Evolutionary conservation across 2,329 filamentous ascomycete genomes (phyloP).

Genomic region (Cladosporium sp.): DNA sequence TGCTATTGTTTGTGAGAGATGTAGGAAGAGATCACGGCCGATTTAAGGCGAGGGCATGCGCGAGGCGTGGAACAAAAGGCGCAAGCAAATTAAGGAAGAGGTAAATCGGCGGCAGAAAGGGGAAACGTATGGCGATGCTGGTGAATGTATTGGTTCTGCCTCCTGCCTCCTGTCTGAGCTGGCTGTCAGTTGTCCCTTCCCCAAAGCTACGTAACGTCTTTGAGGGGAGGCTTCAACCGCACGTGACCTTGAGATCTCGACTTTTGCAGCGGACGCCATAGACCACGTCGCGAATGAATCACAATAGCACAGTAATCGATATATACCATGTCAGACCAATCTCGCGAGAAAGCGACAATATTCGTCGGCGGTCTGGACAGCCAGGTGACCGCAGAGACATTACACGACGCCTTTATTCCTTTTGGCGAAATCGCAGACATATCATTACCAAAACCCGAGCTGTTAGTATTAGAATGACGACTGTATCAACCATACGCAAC

Average conservation of each 20-base stretch:
- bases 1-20: conserved; percentile 20
- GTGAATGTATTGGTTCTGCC: not conserved
- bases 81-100: conserved; percentile 5
- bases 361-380: conserved; percentile 87
- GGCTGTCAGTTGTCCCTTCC: conserved; percentile 6
- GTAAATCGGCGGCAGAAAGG: conserved; percentile 1
- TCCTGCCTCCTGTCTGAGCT: conserved; percentile 12
- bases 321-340: conserved; percentile 67
- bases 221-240: not conserved
- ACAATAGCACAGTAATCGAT: not conserved
- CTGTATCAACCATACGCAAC: too few species aligned
- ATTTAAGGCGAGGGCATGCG: conserved; percentile 12
- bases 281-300: too few species aligned
- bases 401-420: conserved; percentile 90
- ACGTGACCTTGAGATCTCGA: conserved; percentile 1
- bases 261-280: not conserved
- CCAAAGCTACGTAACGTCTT: conserved; percentile 7
- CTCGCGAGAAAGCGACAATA: conserved; percentile 84
- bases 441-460: conserved; percentile 81
- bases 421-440: conserved; percentile 95
- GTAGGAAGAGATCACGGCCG: conserved; percentile 4
- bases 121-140: not conserved
- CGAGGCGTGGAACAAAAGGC: not conserved
- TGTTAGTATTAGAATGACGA: conserved; percentile 35
- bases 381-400: conserved; percentile 66